Evolutionary conservation across 345 rosid genomes (phyloP), one percentile per base, ranked within the genome.

Genomic region (Gossypium longicalyx): DNA sequence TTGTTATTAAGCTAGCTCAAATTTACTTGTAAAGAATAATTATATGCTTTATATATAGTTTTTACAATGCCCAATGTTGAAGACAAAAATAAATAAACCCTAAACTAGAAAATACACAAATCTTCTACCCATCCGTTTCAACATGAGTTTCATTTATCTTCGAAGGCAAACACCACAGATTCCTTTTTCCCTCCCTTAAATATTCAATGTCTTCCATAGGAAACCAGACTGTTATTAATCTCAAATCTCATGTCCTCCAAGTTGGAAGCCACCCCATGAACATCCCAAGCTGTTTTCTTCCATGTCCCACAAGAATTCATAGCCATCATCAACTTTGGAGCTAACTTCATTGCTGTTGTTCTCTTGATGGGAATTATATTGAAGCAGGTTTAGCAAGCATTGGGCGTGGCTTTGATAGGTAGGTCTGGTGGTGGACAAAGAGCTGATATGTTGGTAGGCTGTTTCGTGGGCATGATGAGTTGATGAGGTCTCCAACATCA

Each of bases 241-340:
- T 84, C 88, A 70, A 82, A 83, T 77, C 85, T 80, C 69, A 82
- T 77, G 41, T 80, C 79, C 34, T 78, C 85, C 76, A 82, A 73
- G 77, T 77, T 82, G 8, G 92, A 78, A 81, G 76, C 74, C 34
- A 75, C 85, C 57, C 76, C 85, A 52, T 78, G 76, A 20, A 20
- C n/a, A 22, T 66, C 54, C 86, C 76, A 86, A 44, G 79, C 78
- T 74, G 45, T 41, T 80, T 57, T 71, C 82, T 70, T 80, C 79
- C 82, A 83, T 75, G 62, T 75, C 86, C 93, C 93, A 89, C 9
- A 89, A 25, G 79, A 87, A 85, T 22, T 80, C 83, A 25, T 71
- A 83, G 8, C 82, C 85, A 7, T 84, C 87, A 7, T 70, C 83
- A 9, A 34, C 73, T 54, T 80, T 85, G 74, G 87, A 76, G 84